Percentiles rank a stretch among this genome's conserved stretches.
phyloP scores from a whole-genome alignment of 495 filamentous ascomycete genomes.

The Penicillium desertorum region DNA sequence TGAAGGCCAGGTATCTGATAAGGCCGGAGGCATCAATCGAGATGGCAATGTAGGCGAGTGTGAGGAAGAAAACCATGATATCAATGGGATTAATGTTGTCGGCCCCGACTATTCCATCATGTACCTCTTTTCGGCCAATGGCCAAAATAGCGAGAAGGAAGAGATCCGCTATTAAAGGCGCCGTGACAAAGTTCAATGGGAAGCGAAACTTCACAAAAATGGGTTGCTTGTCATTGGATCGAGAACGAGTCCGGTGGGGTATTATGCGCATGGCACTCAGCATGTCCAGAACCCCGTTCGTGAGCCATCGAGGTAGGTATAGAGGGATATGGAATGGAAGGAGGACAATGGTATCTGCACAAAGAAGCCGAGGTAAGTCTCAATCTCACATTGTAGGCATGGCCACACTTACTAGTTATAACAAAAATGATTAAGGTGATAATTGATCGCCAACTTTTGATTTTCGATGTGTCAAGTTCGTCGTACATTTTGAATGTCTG shows the following conservation, averaged over 20 bases:
- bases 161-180: slow-evolving; percentile 62
- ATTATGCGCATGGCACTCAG: slow-evolving; percentile 52
- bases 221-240: slow-evolving; percentile 5
- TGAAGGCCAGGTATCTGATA: slow-evolving; percentile 64
- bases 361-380: slow-evolving; percentile 10
- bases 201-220: slow-evolving; percentile 48
- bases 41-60: slow-evolving; percentile 71
- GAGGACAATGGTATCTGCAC: slow-evolving; percentile 59
- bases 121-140: slow-evolving; percentile 60
- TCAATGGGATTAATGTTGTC: slow-evolving; percentile 60
- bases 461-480: slow-evolving; percentile 49
- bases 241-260: slow-evolving; percentile 31
- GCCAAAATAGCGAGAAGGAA: slow-evolving; percentile 63
- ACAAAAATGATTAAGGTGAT: slow-evolving; percentile 63
- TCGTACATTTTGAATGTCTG: slow-evolving; percentile 36
- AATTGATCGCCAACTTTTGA: slow-evolving; percentile 61
- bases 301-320: slow-evolving; percentile 50
- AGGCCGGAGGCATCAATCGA: slow-evolving; percentile 69
- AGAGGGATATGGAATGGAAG: slow-evolving; percentile 63
- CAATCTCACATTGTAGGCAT: neutral
- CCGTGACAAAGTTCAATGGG: slow-evolving; percentile 66
- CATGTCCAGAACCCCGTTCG: slow-evolving; percentile 39
- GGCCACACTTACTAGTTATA: slow-evolving; percentile 53
- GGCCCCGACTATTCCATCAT: slow-evolving; percentile 60
- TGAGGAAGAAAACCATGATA: slow-evolving; percentile 68